Evolutionary conservation across 78 protist genomes (phyloP).

Genomic region (Andalucia godoyi): DNA sequence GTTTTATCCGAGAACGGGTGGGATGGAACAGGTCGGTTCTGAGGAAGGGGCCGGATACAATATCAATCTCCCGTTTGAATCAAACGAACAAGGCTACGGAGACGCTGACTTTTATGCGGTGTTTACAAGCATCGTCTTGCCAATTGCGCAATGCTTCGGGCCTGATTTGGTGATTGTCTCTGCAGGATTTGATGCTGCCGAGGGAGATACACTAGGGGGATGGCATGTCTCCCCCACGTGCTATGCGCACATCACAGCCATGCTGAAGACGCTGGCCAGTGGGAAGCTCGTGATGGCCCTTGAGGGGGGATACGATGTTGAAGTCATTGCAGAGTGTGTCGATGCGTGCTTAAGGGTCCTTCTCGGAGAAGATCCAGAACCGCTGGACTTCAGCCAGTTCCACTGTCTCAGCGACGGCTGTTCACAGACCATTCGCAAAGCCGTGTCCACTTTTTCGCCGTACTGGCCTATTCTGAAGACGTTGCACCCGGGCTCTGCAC

Average conservation of each 20-base stretch:
- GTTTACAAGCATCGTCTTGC: slow-evolving; percentile 13
- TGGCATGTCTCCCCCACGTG: slow-evolving; percentile 27
- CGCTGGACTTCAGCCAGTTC: no score
- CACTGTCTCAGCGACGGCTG: no score
- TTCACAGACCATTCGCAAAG: no score
- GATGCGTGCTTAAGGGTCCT: neutral
- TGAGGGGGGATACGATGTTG: slow-evolving; percentile 35
- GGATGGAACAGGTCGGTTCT: neutral
- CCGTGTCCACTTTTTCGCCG: no score
- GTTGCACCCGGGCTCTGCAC: no score
- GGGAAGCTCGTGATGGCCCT: slow-evolving; percentile 26
- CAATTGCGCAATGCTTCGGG: slow-evolving; percentile 17
- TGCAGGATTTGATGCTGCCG: slow-evolving; percentile 56
- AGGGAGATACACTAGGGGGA: slow-evolving; percentile 38
- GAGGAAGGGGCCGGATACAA: slow-evolving; percentile 25
- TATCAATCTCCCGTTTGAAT: slow-evolving; percentile 23
- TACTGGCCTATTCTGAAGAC: no score
- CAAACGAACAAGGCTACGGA: slow-evolving; percentile 6
- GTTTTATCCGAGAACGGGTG: slow-evolving; percentile 37
- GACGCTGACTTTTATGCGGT: slow-evolving; percentile 46
- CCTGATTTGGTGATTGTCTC: slow-evolving; percentile 45
- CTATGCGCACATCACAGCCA: neutral
- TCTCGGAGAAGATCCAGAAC: neutral
- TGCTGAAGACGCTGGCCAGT: neutral
- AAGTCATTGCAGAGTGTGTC: neutral